Percentiles rank a stretch among this genome's conserved stretches.
phyloP scores from a whole-genome alignment of 1,139 yeast species.

The Suhomyces panamericanus region DNA sequence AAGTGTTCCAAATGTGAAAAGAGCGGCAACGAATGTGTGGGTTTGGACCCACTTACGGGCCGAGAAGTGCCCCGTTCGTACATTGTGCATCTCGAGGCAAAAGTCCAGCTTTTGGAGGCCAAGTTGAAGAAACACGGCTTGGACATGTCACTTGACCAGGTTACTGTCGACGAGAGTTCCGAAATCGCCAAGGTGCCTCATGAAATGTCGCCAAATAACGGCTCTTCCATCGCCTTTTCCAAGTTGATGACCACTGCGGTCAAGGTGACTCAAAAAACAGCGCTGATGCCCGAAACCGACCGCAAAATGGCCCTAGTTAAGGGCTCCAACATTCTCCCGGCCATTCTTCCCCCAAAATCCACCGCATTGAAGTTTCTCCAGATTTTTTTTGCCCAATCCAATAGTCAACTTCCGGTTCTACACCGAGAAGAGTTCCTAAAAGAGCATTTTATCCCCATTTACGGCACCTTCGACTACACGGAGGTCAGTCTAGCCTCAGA shows the following conservation, averaged over 20 bases:
- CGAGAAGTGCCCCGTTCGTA: conserved; percentile 83
- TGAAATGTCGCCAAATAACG: neutral
- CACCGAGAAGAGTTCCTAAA: conserved; percentile 76
- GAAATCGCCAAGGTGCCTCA: neutral
- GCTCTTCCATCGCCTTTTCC: conserved; percentile 58
- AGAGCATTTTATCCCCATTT: conserved; percentile 70
- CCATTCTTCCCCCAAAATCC: conserved; percentile 65
- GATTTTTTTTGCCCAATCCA: conserved; percentile 73
- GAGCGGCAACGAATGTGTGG: conserved; percentile 73
- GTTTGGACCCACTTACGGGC: conserved; percentile 85
- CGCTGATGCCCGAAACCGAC: conserved; percentile 1
- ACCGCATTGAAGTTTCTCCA: conserved; percentile 70
- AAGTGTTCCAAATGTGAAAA: conserved; percentile 70
- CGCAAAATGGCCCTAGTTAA: neutral
- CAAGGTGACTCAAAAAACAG: conserved; percentile 44
- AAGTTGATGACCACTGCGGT: conserved; percentile 75
- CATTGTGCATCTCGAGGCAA: conserved; percentile 69
- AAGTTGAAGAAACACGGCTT: conserved; percentile 47
- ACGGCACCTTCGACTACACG: conserved; percentile 61
- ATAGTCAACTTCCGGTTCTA: conserved; percentile 76
- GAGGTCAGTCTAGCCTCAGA: conserved; percentile 62
- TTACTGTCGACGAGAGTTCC: neutral
- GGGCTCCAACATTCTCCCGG: conserved; percentile 33
- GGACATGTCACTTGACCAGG: conserved; percentile 8
- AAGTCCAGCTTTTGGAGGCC: conserved; percentile 55